Evolutionary conservation across 2,329 filamentous ascomycete genomes (phyloP).

Genomic region (Albophoma yamanashiensis): DNA sequence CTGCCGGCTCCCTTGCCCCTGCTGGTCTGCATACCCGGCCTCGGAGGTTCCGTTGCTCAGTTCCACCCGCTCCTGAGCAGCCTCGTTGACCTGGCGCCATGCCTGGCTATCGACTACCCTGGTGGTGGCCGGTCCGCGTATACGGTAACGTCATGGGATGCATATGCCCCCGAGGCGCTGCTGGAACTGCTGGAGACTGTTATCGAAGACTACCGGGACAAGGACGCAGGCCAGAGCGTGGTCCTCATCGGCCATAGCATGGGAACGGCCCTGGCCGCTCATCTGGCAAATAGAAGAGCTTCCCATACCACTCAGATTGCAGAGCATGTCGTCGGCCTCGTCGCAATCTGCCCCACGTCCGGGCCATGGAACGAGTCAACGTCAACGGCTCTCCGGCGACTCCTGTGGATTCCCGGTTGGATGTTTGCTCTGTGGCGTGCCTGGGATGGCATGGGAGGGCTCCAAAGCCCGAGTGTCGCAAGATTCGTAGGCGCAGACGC

Average conservation of each 20-base stretch:
- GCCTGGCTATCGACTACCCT: constrained; percentile 75
- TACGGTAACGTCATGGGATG: constrained; percentile 57
- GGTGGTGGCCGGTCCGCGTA: constrained; percentile 80
- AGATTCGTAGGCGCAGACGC: constrained; percentile 64
- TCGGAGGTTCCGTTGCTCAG: constrained; percentile 86
- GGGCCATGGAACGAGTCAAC: constrained; percentile 44
- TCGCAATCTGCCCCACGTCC: constrained; percentile 73
- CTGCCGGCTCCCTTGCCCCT: constrained; percentile 71
- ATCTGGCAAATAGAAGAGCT: constrained; percentile 43
- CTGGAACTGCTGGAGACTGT: constrained; percentile 63
- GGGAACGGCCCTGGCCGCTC: constrained; percentile 68
- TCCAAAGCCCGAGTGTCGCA: constrained; percentile 64
- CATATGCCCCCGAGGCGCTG: constrained; percentile 70
- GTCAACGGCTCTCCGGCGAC: constrained; percentile 33
- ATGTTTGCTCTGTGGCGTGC: constrained; percentile 67
- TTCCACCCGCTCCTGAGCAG: constrained; percentile 75
- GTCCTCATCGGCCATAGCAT: constrained; percentile 84
- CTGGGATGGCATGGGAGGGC: constrained; percentile 71
- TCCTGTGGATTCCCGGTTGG: constrained; percentile 58
- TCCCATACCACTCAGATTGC: constrained; percentile 41
- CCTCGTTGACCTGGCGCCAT: constrained; percentile 72
- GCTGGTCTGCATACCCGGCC: constrained; percentile 82
- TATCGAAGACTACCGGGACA: constrained; percentile 63
- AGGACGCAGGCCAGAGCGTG: constrained; percentile 55
- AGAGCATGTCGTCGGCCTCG: constrained; percentile 58